Evolutionary conservation across 768 basidiomycete species (phyloP).

Genomic region (Lentinula raphanica): DNA sequence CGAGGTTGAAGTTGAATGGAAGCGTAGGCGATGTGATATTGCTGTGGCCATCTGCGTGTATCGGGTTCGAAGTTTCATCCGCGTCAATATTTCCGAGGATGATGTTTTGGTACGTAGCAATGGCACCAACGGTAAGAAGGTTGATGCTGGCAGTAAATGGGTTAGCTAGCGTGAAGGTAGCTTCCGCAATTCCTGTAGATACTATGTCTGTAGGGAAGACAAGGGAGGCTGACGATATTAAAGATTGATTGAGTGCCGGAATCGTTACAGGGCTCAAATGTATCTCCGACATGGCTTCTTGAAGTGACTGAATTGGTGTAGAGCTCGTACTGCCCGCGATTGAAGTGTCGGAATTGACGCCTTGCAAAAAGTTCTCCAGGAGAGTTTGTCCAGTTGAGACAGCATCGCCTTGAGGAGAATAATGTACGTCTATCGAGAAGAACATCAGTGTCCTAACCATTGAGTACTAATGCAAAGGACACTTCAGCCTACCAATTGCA

Average conservation of each 20-base stretch:
- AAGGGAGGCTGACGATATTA: conserved; percentile 52
- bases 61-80: conserved; percentile 51
- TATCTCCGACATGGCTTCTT: conserved; percentile 56
- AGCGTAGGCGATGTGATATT: conserved; percentile 51
- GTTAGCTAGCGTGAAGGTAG: conserved; percentile 54
- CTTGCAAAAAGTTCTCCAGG: conserved; percentile 68
- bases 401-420: conserved; percentile 50
- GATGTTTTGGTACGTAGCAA: conserved; percentile 49
- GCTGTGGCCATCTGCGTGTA: conserved; percentile 55
- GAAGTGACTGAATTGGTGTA: conserved; percentile 56
- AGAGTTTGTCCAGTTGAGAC: conserved; percentile 48
- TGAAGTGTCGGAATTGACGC: conserved; percentile 45
- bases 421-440: conserved; percentile 45
- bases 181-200: conserved; percentile 52
- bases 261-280: conserved; percentile 56
- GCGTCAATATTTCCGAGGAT: conserved; percentile 54
- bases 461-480: not conserved
- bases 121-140: conserved; percentile 48
- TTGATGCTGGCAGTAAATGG: conserved; percentile 73
- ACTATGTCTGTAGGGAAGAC: conserved; percentile 60
- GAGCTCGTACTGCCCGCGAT: conserved; percentile 53
- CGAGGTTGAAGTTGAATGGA: conserved; percentile 59
- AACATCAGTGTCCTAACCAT: not conserved
- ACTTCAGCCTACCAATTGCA: conserved; percentile 38
- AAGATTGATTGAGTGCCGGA: conserved; percentile 56